Evolutionary conservation across 805 yeast genomes (phyloP), one percentile per base, ranked within the genome.

Genomic region (Saccharomycopsis synnaedendra): DNA sequence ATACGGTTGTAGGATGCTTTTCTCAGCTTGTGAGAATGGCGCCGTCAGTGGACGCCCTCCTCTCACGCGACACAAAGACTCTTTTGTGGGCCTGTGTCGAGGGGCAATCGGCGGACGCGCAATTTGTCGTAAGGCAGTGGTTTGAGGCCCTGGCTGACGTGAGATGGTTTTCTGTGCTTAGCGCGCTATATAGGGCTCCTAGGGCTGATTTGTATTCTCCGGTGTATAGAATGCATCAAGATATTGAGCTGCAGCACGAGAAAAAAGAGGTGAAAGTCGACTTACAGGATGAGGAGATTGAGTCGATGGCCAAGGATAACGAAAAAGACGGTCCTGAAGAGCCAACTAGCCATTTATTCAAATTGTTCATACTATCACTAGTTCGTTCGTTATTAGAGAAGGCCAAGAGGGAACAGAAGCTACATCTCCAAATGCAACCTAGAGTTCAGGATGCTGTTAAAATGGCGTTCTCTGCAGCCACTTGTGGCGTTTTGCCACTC

Each of bases 381-480:
- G 56, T 79, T 45, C 70, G 64, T 37, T 65, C 67, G 31, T 60
- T 76, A 11, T 55, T 80, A 9, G 49, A 56, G 0, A 63, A 67
- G 45, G 68, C 81, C 1, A 53, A 36, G 35, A 11, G 30, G 2
- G 36, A 48, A 19, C 27, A 28, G n/a, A 58, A 57, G 30, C 56
- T 78, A n/a, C 62, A 70, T 31, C 59, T 63, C 1, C 67, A 62
- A 40, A 58, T 79, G 34, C 64, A 73, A 6, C 59, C 69, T 0
- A 69, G 66, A 42, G 69, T 82, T 5, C 69, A 77, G 5, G 94
- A 85, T 27, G 63, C 90, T 38, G 80, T 89, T 31, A 80, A 83
- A 52, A 68, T 87, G 4, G 80, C 96, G 1, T 89, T 86, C 57
- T 71, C 82, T 7, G 87, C 95, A 0, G 78, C 95, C 0, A 84